phyloP scores from a whole-genome alignment of 2,329 filamentous ascomycete genomes.

The Epicoccum nigrum region DNA sequence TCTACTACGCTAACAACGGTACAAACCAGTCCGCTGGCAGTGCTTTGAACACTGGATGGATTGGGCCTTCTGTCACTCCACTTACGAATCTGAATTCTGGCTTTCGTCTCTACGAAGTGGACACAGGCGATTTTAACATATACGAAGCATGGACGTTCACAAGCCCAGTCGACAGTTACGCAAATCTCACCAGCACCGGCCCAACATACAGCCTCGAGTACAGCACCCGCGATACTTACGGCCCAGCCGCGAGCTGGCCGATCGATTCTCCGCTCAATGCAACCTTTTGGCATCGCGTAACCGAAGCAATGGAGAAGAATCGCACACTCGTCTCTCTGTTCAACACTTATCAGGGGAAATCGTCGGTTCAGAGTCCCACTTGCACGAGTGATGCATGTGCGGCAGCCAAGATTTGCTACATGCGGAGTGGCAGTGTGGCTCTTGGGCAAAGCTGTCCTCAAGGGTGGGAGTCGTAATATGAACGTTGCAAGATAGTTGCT shows the following conservation, averaged over 20 bases:
- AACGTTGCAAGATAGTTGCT: neutral
- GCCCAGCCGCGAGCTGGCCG: neutral
- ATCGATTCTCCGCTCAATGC: neutral
- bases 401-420: constrained; percentile 6
- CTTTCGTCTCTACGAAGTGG: constrained; percentile 9
- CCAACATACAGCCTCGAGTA: constrained; percentile 4
- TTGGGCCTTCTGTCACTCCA: constrained; percentile 2
- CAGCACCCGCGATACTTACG: constrained; percentile 5
- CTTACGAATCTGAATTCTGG: constrained; percentile 5
- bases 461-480: neutral
- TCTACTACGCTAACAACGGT: constrained; percentile 9
- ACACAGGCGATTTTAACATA: constrained; percentile 8
- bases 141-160: constrained; percentile 10
- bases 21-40: constrained; percentile 1
- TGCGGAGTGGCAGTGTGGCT: constrained; percentile 7
- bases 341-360: constrained; percentile 5
- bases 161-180: neutral
- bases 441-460: constrained; percentile 7
- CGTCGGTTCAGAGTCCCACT: neutral
- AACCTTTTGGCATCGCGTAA: constrained; percentile 7
- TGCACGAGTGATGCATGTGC: constrained; percentile 6
- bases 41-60: constrained; percentile 2
- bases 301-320: constrained; percentile 5
- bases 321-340: constrained; percentile 2
- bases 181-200: constrained; percentile 2